Conservation (phyloP, 768 basidiomycete genomes). For the Pleurotus giganteus region DNA sequence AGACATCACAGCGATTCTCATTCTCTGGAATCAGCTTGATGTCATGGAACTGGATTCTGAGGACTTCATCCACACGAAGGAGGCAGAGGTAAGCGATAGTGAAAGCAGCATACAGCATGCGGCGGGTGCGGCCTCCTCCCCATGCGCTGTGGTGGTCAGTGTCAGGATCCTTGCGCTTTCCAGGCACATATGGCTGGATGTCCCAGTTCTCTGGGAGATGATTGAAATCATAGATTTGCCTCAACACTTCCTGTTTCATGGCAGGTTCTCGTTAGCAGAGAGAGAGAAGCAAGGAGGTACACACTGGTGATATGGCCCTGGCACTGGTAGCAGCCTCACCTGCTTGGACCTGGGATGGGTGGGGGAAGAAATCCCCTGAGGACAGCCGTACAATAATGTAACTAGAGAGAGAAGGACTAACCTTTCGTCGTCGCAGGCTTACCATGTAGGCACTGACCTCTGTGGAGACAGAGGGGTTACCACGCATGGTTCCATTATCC, state of each 20-base stretch:
- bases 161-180: too few relatives aligned
- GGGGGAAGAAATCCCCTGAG: too few relatives aligned
- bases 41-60: slow-evolving; percentile 31
- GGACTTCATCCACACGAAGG: slow-evolving; percentile 31
- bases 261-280: neutral
- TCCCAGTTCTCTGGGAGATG: slow-evolving; percentile 16
- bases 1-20: slow-evolving; percentile 19
- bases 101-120: slow-evolving; percentile 29
- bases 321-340: slow-evolving; percentile 27
- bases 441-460: slow-evolving; percentile 25
- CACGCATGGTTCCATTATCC: slow-evolving; percentile 17
- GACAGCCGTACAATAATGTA: neutral
- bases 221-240: slow-evolving; percentile 24
- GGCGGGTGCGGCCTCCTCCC: slow-evolving; percentile 25
- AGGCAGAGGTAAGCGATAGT: slow-evolving; percentile 32
- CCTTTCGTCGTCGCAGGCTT: slow-evolving; percentile 21
- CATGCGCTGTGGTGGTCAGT: too few relatives aligned
- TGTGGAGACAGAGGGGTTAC: slow-evolving; percentile 27
- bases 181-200: too few relatives aligned
- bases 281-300: slow-evolving; percentile 10
- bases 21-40: slow-evolving; percentile 11
- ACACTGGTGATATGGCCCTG: slow-evolving; percentile 22
- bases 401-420: neutral
- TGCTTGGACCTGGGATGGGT: slow-evolving; percentile 18
- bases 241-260: slow-evolving; percentile 25